Base-by-base conservation (phyloP, 2,329 filamentous ascomycete genomes). In the Meredithiella fracta region DNA sequence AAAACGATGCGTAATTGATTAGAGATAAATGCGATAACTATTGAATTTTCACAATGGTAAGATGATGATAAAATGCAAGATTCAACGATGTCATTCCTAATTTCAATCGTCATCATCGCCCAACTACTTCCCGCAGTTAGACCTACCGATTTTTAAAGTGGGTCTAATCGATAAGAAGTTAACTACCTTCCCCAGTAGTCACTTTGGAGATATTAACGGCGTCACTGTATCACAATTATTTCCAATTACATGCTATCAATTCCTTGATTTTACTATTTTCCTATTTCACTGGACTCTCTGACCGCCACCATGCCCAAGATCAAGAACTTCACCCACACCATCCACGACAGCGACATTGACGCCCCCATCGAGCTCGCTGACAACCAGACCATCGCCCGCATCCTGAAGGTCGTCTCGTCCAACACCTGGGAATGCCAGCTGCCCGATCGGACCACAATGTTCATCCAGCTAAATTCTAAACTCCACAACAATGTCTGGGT, bases 401-500 rank as follows among this genome's bases (percentile, higher is more conserved):
- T 96, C 58, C 70, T 86, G 64, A 86, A 86, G 67, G 85, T 85
- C 47, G 84, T 89, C 62, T 91, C 91, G 62, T 95, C 95, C 71
- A 94, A 86, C 67, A 74, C 94, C 44, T 97, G 94, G 73, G 78
- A 78, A 47, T 87, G 91, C 65, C 76, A 83, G 65, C 72, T 90
- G 29, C 81, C 90, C 23, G 74, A 75, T 62, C 76, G 78, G 58
- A 77, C 80, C 63, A 70, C 75, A 5, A 68, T 91, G 40, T 72
- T 94, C 17, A 83, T 89, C 22, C 89, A 96, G 72, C 79, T 98
- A 20, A 84, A 86, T 8, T 73, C 87, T 25, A 81, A 82, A 42
- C 96, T 97, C 66, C 85, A 91, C 59, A 92, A 87, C 61, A 92
- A 87, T 1, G 87, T 97, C 60, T 97, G 88, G 86, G 85, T 97